Percentiles rank a stretch among this genome's conserved stretches.
Evolutionary conservation across 75 land plant genomes (phyloP).

Genomic region (Cryptomeria japonica): DNA sequence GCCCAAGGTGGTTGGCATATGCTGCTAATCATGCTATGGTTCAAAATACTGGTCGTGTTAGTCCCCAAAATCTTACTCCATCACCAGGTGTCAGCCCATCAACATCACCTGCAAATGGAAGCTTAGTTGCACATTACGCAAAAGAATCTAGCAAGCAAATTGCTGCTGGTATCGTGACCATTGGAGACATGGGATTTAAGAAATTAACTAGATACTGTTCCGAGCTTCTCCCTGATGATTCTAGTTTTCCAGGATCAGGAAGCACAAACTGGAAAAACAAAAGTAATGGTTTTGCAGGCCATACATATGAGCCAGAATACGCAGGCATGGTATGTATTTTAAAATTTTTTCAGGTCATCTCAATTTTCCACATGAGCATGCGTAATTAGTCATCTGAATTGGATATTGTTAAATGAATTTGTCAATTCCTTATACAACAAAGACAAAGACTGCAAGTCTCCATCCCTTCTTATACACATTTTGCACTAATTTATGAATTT

Average conservation of each 20-base stretch:
- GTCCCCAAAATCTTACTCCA: slow-evolving; percentile 77
- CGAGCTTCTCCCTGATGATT: slow-evolving; percentile 78
- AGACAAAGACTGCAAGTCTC: background rate
- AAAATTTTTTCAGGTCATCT: background rate
- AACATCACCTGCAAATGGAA: slow-evolving; percentile 80
- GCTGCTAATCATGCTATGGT: slow-evolving; percentile 55
- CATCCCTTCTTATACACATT: background rate
- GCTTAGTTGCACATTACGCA: slow-evolving; percentile 81
- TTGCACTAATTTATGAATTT: background rate
- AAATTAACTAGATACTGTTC: slow-evolving; percentile 77
- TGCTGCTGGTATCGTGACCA: slow-evolving; percentile 75
- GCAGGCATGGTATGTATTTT: slow-evolving; percentile 74
- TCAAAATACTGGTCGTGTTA: slow-evolving; percentile 70
- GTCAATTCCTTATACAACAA: background rate
- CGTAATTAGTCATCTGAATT: background rate
- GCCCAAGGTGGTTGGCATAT: slow-evolving; percentile 96
- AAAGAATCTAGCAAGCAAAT: slow-evolving; percentile 86
- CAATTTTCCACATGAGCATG: background rate
- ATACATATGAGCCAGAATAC: slow-evolving; percentile 59
- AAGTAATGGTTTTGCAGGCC: slow-evolving; percentile 25
- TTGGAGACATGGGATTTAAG: slow-evolving; percentile 88
- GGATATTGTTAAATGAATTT: slow-evolving; percentile 1
- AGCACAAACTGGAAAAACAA: slow-evolving; percentile 58
- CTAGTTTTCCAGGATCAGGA: slow-evolving; percentile 54
- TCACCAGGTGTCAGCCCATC: slow-evolving; percentile 91